Evolutionary conservation across 73 alveolate species (phyloP), one percentile per base, ranked within the genome.

Genomic region (Symbiodinium natans): DNA sequence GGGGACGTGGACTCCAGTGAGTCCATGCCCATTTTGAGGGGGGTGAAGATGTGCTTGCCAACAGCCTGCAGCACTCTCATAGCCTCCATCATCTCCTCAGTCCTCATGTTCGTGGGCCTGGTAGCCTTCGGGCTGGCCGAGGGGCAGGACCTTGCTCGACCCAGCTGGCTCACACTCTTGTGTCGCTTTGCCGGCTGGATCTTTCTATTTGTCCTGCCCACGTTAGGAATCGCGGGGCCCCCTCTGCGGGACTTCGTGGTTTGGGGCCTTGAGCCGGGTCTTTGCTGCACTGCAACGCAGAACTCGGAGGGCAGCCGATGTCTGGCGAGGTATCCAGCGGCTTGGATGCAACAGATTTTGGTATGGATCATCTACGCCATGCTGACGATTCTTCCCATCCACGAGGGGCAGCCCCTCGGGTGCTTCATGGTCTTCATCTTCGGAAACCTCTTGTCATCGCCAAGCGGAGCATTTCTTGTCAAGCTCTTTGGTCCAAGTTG

Each of bases 261-360:
- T 48, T 85, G 93, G 93, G 48, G 80, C 11, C 93, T 43, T 25
- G 80, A 85, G 25, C 93, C 93, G 29, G 93, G 93, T 23, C 80
- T 43, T n/a, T n/a, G n/a, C n/a, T n/a, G n/a, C n/a, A n/a, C n/a
- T n/a, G n/a, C n/a, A n/a, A n/a, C n/a, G n/a, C n/a, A n/a, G n/a
- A n/a, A n/a, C n/a, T n/a, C n/a, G n/a, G n/a, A n/a, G n/a, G n/a
- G n/a, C n/a, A n/a, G n/a, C n/a, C 36, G 29, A 6, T 2, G 31
- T 74, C 43, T 27, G 43, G 29, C 46, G 31, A n/a, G n/a, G n/a
- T n/a, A n/a, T n/a, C n/a, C n/a, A n/a, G n/a, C n/a, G n/a, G n/a
- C n/a, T n/a, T n/a, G n/a, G n/a, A n/a, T n/a, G n/a, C n/a, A n/a
- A n/a, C 86, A 34, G 48, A n/a, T 31, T 27, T 29, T 42, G 25